These are phyloP conservation scores for Saposhnikovia divaricata DNA, from an alignment of 129 eudicot species.

Conservation along the genomic window DNA sequence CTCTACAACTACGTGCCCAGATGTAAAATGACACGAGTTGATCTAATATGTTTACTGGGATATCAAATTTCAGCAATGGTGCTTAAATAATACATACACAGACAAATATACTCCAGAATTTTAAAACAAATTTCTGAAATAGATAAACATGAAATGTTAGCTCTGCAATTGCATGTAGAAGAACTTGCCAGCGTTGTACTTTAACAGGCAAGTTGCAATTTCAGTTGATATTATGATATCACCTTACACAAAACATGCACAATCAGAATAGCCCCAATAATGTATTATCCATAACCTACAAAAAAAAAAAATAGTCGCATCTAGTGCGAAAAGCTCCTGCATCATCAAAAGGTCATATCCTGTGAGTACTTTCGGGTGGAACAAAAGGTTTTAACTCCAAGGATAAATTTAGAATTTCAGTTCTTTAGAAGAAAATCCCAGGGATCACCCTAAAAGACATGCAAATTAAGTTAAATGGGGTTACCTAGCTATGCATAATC, in stretches of 20 bases:
- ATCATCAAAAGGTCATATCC: neutral
- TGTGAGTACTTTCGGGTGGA: neutral
- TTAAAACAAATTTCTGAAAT: neutral
- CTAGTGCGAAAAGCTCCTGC: neutral
- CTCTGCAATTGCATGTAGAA: constrained; percentile 1
- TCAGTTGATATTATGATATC: neutral
- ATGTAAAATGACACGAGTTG: neutral
- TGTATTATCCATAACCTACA: neutral
- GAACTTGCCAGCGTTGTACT: neutral
- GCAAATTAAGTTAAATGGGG: neutral
- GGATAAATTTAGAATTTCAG: neutral
- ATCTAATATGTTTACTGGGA: neutral
- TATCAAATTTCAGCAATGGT: neutral
- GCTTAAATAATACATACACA: neutral
- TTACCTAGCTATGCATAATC: neutral
- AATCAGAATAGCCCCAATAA: neutral
- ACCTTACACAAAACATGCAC: neutral
- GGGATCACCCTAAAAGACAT: neutral
- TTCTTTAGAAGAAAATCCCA: neutral
- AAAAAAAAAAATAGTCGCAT: neutral
- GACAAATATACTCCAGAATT: neutral
- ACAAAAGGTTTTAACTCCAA: neutral
- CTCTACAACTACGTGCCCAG: neutral
- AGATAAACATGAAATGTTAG: neutral
- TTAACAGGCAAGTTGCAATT: neutral